Evolutionary conservation across 306 rosid genomes (phyloP).

Genomic region (Casuarina cunninghamiana): DNA sequence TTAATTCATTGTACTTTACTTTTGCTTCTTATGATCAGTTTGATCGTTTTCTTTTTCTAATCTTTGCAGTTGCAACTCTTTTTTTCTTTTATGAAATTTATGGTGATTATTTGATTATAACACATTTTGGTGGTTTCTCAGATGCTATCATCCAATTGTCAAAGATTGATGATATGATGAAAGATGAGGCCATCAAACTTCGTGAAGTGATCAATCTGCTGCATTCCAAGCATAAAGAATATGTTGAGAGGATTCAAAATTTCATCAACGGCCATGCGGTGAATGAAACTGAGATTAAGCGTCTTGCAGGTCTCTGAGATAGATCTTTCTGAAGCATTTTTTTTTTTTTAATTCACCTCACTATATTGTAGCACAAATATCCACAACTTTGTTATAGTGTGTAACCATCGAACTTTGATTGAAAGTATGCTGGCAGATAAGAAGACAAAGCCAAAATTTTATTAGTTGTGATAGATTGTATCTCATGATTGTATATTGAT

Average conservation of each 20-base stretch:
- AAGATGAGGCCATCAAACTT: slow-evolving; percentile 67
- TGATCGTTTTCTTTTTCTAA: slow-evolving; percentile 13
- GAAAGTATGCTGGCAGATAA: slow-evolving; percentile 10
- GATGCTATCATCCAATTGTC: slow-evolving; percentile 65
- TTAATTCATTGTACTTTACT: slow-evolving; percentile 12
- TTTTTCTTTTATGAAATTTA: slow-evolving; percentile 23
- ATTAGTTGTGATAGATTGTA: slow-evolving; percentile 18
- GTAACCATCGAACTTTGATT: background rate
- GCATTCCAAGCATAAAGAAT: slow-evolving; percentile 65
- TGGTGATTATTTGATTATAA: slow-evolving; percentile 26
- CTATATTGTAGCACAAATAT: background rate
- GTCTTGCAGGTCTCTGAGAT: slow-evolving; percentile 57
- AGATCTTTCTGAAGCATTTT: slow-evolving; percentile 9
- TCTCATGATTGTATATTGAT: slow-evolving; percentile 29
- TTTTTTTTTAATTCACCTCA: background rate
- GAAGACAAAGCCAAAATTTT: background rate
- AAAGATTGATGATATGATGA: slow-evolving; percentile 77
- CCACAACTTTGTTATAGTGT: background rate
- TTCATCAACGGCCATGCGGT: slow-evolving; percentile 39
- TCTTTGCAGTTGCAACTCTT: slow-evolving; percentile 14
- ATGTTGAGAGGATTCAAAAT: slow-evolving; percentile 50
- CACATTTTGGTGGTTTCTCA: slow-evolving; percentile 44
- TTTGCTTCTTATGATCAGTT: slow-evolving; percentile 11
- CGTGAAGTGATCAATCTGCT: slow-evolving; percentile 57
- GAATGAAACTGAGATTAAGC: slow-evolving; percentile 64